Evolutionary conservation across 2,329 filamentous ascomycete species (phyloP), one percentile per base, ranked within the genome.

Genomic region (Alternaria hordeiaustralica): DNA sequence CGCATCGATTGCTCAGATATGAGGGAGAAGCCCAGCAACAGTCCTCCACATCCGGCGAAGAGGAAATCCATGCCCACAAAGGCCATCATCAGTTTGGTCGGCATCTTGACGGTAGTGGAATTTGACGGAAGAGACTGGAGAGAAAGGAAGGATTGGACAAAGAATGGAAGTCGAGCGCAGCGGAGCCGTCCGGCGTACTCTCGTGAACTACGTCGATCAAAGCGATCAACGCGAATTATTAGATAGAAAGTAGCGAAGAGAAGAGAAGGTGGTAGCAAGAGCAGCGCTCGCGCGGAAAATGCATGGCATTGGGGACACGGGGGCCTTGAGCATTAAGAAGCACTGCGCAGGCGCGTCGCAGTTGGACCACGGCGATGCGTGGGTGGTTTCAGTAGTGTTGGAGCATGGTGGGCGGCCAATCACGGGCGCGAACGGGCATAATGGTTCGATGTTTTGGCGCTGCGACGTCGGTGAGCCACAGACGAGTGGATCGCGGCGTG

Each of bases 21-120:
- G 60, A 88, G 77, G n/a, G 85, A 83, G 70, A 86, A 86, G 64
- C 83, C 81, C 45, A 88, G 75, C 63, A 88, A 75, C 25, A 88
- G 75, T 60, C 80, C 83, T 66, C 86, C 86, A 18, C 83, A 82
- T 58, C 76, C 77, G 36, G 86, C 80, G 73, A 88, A 88, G 68
- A 87, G 74, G 50, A 86, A 67, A 74, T 88, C 84, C 64, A 83
- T 76, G 46, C 75, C 77, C 61, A 87, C 72, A 75, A 85, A 88
- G 63, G 83, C 80, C 71, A 85, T 71, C 67, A 87, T 82, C 46
- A 88, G 79, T 65, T 84, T 86, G 80, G 86, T 84, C 71, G 82
- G 80, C 82, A 84, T 86, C 67, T 63, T 78, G 74, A 68, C 62
- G 72, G 72, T 71, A 49, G 64, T 69, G 50, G 64, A 64, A 56